These are phyloP conservation scores for Pulicaria dysenterica DNA, from an alignment of 129 eudicot species.

Conservation along the genomic window DNA sequence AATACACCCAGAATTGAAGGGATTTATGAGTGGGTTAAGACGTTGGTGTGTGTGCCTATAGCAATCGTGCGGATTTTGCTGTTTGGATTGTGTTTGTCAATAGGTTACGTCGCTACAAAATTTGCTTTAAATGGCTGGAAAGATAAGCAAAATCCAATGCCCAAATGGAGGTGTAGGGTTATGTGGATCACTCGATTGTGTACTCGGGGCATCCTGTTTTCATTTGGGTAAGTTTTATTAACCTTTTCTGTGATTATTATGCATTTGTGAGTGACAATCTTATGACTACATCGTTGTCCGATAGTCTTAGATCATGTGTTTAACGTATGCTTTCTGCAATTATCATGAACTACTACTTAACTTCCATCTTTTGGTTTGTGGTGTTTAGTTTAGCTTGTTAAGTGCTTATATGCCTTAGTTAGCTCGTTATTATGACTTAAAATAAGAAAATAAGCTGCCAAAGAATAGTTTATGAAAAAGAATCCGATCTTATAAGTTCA, in stretches of 20 bases:
- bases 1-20: conserved; percentile 65
- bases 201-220: conserved; percentile 77
- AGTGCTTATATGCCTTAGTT: no score
- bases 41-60: conserved; percentile 63
- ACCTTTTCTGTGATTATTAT: neutral
- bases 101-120: conserved; percentile 77
- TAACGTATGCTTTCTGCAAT: neutral
- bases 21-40: conserved; percentile 84
- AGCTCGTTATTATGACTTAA: no score
- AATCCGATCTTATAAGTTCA: no score
- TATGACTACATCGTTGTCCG: neutral
- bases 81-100: conserved; percentile 59
- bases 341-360: conserved; percentile 7
- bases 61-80: conserved; percentile 57
- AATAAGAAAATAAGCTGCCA: no score
- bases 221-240: conserved; percentile 66
- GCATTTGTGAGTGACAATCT: neutral
- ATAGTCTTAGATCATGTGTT: neutral
- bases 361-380: conserved; percentile 15
- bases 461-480: no score
- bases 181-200: conserved; percentile 87
- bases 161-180: conserved; percentile 79
- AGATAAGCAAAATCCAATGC: conserved; percentile 84
- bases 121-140: conserved; percentile 83
- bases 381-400: no score